A percentile compares a stretch with the other conserved stretches of the same genome.
These are phyloP conservation scores for Hsuehochloa calcarea DNA, from an alignment of 176 grass and related monocot species.

Conservation along the genomic window DNA sequence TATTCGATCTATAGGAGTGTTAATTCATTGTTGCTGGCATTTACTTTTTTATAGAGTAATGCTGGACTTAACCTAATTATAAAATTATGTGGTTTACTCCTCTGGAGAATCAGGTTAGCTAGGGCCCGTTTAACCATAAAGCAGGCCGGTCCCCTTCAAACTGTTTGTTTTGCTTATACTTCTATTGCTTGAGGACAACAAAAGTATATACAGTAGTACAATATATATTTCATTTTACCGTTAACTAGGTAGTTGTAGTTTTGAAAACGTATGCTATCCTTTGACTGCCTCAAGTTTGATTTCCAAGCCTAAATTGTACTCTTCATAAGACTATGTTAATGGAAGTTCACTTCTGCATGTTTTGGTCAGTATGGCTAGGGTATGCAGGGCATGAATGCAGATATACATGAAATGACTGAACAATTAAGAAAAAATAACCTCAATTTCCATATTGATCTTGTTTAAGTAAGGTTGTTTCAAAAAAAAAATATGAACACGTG, in stretches of 20 bases:
- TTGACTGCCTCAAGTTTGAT: neutral
- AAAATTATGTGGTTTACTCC: neutral
- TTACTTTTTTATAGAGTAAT: too few species aligned
- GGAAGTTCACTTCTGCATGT: neutral
- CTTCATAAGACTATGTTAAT: neutral
- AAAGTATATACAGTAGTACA: neutral
- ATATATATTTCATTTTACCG: neutral
- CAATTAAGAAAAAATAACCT: neutral
- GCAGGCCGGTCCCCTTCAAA: neutral
- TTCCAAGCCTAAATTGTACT: neutral
- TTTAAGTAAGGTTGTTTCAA: too few species aligned
- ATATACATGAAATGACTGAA: neutral
- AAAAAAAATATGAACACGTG: too few species aligned
- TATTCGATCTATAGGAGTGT: neutral
- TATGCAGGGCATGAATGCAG: neutral
- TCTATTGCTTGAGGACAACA: slow-evolving; percentile 16
- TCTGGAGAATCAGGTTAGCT: neutral
- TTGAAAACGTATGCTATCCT: neutral
- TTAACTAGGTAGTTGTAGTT: neutral
- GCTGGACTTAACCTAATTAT: neutral
- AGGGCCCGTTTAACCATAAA: slow-evolving; percentile 11
- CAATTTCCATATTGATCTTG: neutral
- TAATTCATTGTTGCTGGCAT: neutral
- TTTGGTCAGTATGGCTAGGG: neutral
- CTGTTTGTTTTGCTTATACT: neutral